Conservation (phyloP, 805 yeast species). For the Ogataea polymorpha region DNA sequence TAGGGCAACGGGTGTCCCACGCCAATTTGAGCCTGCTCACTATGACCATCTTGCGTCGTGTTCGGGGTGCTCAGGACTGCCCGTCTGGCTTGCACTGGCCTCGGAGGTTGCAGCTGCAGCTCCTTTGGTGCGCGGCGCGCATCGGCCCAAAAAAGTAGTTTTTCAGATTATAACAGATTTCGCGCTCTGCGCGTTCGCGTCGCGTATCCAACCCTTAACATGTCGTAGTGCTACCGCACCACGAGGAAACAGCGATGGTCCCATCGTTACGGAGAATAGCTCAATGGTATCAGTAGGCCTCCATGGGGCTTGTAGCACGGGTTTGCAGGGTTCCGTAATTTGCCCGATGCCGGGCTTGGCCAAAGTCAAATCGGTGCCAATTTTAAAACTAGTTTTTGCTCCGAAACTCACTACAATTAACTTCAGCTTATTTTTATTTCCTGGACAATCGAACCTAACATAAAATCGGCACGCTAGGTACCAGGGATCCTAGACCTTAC, state of each 20-base stretch:
- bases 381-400: neutral
- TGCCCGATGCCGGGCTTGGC: neutral
- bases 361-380: neutral
- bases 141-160: constrained; percentile 5
- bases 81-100: neutral
- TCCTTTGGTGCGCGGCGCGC: constrained; percentile 9
- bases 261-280: neutral
- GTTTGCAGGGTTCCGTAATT: neutral
- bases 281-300: neutral
- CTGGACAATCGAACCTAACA: too few species aligned
- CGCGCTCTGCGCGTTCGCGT: constrained; percentile 9
- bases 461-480: too few species aligned
- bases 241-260: too few species aligned
- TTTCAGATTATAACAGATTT: neutral
- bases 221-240: constrained; percentile 1
- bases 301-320: too few species aligned
- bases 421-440: neutral
- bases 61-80: neutral
- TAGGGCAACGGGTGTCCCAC: neutral
- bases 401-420: neutral
- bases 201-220: constrained; percentile 9
- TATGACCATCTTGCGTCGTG: neutral
- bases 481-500: neutral
- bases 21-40: neutral
- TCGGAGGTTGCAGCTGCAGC: constrained; percentile 4